Conservation (phyloP, 176 grass and related monocot genomes). For the Triticum urartu region DNA sequence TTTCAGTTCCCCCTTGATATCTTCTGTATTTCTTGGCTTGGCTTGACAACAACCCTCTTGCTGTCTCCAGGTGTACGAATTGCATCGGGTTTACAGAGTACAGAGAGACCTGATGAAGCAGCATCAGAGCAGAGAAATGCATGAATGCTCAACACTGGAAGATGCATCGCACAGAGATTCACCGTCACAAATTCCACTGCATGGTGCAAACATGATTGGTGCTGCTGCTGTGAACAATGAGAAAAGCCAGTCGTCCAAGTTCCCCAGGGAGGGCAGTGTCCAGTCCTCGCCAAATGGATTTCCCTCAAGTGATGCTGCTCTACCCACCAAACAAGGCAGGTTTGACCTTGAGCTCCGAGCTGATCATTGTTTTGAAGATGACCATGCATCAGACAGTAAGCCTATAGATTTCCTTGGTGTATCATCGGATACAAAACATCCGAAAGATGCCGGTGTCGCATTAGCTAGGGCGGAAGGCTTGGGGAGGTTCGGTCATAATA, state of each 20-base stretch:
- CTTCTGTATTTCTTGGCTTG: neutral
- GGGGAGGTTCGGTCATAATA: slow-evolving; percentile 1
- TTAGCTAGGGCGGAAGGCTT: neutral
- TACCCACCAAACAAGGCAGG: neutral
- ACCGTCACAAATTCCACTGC: neutral
- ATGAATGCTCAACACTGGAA: neutral
- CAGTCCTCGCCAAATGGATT: slow-evolving; percentile 20
- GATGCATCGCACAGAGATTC: slow-evolving; percentile 14
- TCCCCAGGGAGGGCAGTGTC: slow-evolving; percentile 24
- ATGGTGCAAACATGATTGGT: neutral
- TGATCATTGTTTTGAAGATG: slow-evolving; percentile 11
- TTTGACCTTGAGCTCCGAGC: slow-evolving; percentile 16
- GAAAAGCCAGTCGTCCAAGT: neutral
- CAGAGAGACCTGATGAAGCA: slow-evolving; percentile 28
- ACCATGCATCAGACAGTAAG: slow-evolving; percentile 2
- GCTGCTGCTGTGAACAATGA: neutral
- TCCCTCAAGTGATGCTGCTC: neutral
- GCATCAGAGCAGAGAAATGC: neutral
- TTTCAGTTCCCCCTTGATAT: neutral
- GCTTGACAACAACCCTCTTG: neutral
- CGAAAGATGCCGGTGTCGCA: neutral
- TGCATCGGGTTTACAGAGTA: slow-evolving; percentile 29
- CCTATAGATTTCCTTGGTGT: slow-evolving; percentile 30
- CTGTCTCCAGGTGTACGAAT: neutral
- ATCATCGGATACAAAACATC: neutral